Percentiles rank a stretch among this genome's conserved stretches.
Conservation (phyloP, 169 alveolate species). For the Nephromyces sp. region DNA sequence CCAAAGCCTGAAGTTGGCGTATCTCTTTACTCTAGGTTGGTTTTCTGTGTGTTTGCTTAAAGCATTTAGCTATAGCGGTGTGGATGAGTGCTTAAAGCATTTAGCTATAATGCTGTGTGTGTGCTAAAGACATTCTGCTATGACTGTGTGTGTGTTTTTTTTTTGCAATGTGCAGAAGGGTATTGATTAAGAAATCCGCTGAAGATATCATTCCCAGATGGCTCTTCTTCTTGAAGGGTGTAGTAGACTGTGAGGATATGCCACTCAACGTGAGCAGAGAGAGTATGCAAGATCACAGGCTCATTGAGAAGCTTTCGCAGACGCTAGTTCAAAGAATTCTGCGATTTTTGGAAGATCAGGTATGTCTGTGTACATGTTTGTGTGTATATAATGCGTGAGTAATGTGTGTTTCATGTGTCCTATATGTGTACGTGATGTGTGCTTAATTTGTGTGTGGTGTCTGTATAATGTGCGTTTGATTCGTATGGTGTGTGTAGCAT, state of each 20-base stretch:
- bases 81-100: no score
- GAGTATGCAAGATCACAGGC: conserved; percentile 65
- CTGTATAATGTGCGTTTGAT: not conserved
- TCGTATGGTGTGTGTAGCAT: not conserved
- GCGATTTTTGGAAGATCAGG: conserved; percentile 79
- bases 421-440: not conserved
- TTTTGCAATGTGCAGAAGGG: conserved; percentile 51
- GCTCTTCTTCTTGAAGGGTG: conserved; percentile 90
- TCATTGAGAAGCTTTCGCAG: conserved; percentile 75
- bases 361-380: conserved; percentile 6
- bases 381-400: not conserved
- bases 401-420: not conserved
- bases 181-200: conserved; percentile 81
- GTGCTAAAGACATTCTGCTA: no score
- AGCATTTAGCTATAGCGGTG: no score
- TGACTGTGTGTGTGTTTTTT: no score
- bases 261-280: conserved; percentile 92
- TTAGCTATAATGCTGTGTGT: no score
- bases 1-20: conserved; percentile 62
- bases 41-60: no score
- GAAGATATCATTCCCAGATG: conserved; percentile 83
- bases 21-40: conserved; percentile 70
- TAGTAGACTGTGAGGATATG: conserved; percentile 94
- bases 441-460: not conserved
- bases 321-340: conserved; percentile 79